Evolutionary conservation across 352 stramenopile genomes (phyloP).

Genomic region (Phytophthora pistaciae): DNA sequence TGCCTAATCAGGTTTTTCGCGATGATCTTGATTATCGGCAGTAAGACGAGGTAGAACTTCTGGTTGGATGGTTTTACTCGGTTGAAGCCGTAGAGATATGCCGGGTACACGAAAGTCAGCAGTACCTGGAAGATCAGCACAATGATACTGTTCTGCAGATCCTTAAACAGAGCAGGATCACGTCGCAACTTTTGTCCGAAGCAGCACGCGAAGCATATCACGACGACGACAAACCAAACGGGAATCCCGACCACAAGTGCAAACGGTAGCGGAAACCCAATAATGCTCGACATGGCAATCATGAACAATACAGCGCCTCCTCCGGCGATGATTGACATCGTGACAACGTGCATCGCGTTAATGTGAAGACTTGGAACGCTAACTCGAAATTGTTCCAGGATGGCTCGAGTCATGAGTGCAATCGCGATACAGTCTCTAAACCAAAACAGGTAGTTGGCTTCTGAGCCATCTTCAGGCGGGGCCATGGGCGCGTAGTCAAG

Average conservation of each 20-base stretch:
- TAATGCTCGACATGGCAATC: slow-evolving; percentile 24
- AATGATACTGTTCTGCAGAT: slow-evolving; percentile 20
- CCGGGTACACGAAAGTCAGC: slow-evolving; percentile 48
- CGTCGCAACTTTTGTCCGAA: slow-evolving; percentile 28
- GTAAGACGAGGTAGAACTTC: slow-evolving; percentile 35
- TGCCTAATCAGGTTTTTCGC: slow-evolving; percentile 40
- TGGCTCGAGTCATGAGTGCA: slow-evolving; percentile 35
- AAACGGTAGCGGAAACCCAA: slow-evolving; percentile 60
- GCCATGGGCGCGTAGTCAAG: slow-evolving; percentile 34
- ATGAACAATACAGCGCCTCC: slow-evolving; percentile 15
- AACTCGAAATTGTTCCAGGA: slow-evolving; percentile 40
- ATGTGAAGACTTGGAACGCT: slow-evolving; percentile 17
- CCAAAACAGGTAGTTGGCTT: slow-evolving; percentile 47
- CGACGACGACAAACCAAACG: slow-evolving; percentile 27
- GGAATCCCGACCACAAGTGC: slow-evolving; percentile 32
- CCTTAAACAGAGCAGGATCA: slow-evolving; percentile 8
- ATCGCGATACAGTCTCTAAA: slow-evolving; percentile 32
- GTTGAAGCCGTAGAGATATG: slow-evolving; percentile 48
- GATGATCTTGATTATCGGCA: slow-evolving; percentile 44
- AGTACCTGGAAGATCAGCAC: slow-evolving; percentile 40
- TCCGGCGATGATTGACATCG: slow-evolving; percentile 9
- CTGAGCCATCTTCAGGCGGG: slow-evolving; percentile 19
- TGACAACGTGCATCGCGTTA: slow-evolving; percentile 4
- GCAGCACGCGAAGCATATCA: slow-evolving; percentile 19
- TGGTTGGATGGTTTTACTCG: slow-evolving; percentile 19